Base-by-base conservation (phyloP, 768 basidiomycete genomes). In the Fomitopsis pulvina region DNA sequence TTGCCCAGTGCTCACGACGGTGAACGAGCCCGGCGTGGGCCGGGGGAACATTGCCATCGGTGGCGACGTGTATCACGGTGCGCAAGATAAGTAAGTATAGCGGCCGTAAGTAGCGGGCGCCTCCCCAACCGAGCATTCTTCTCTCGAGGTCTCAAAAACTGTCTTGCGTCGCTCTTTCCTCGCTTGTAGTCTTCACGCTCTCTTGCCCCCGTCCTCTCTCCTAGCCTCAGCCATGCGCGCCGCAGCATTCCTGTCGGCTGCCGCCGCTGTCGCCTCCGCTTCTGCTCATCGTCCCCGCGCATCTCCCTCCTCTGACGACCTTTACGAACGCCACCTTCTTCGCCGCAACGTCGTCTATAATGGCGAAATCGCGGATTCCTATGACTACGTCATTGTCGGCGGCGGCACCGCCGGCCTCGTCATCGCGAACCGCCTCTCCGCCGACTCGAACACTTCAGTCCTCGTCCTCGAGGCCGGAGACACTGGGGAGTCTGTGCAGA, bases 371-470 rank as follows among this genome's bases (percentile, higher is more conserved):
- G 66, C 69, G 6, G 51, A 56, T 38, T 58, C 72, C 0, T 83
- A 77, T 58, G 81, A 82, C 67, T 81, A 76, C 59, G 70, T 83
- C 49, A 70, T 76, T 55, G 69, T 66, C 16, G 75, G 75, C 43
- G 75, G 76, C 42, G 75, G 75, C 24, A 66, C 73, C 25, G 72
- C 71, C 16, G 76, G 76, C 14, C 65, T 76, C 41, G 72, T 71
- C 16, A 59, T 77, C n/a, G 75, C 75, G 4, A 61, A 66, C 24
- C 67, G 76, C 38, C 61, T 78, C 22, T 70, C 71, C 0, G 75
- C 77, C 52, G 73, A 77, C 57, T 41, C 63, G 1, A 69, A 70
- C 53, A 67, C 61, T 39, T 70, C 71, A 16, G 75, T 76, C 18
- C 65, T 75, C 41, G 70, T 75, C 27, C 65, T 69, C 40, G 68